Conservation (phyloP, 805 yeast species). For the Zygoascus bituminiphila region DNA sequence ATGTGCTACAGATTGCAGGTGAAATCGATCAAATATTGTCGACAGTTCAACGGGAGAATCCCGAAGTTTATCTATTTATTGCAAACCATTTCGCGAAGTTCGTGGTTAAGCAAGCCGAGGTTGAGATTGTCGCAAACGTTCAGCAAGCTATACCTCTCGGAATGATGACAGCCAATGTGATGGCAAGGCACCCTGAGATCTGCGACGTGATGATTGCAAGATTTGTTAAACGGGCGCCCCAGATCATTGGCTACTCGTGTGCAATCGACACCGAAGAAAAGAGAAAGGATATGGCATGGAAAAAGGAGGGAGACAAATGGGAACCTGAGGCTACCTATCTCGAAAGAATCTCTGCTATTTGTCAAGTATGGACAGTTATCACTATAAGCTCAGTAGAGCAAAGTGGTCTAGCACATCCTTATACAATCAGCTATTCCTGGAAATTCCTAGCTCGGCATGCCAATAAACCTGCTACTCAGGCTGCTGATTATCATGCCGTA, state of each 20-base stretch:
- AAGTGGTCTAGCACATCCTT: constrained; percentile 36
- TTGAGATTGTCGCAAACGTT: constrained; percentile 77
- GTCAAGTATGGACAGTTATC: constrained; percentile 70
- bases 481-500: constrained; percentile 62
- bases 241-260: constrained; percentile 74
- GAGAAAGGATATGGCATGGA: constrained; percentile 79
- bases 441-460: constrained; percentile 58
- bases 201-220: constrained; percentile 61
- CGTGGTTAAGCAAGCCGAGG: constrained; percentile 82
- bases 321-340: constrained; percentile 59
- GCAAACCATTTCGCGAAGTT: constrained; percentile 80
- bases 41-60: constrained; percentile 32
- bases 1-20: constrained; percentile 36
- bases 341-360: constrained; percentile 82
- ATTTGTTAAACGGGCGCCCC: constrained; percentile 85
- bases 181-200: constrained; percentile 44
- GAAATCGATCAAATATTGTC: constrained; percentile 46
- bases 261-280: constrained; percentile 75
- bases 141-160: constrained; percentile 76
- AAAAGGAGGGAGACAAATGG: constrained; percentile 39
- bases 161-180: constrained; percentile 46
- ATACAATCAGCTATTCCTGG: constrained; percentile 59
- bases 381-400: constrained; percentile 37
- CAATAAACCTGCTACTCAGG: constrained; percentile 43
- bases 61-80: constrained; percentile 58